Evolutionary conservation across 1,284 basidiomycete genomes (phyloP).

Genomic region (Puccinia hordei): DNA sequence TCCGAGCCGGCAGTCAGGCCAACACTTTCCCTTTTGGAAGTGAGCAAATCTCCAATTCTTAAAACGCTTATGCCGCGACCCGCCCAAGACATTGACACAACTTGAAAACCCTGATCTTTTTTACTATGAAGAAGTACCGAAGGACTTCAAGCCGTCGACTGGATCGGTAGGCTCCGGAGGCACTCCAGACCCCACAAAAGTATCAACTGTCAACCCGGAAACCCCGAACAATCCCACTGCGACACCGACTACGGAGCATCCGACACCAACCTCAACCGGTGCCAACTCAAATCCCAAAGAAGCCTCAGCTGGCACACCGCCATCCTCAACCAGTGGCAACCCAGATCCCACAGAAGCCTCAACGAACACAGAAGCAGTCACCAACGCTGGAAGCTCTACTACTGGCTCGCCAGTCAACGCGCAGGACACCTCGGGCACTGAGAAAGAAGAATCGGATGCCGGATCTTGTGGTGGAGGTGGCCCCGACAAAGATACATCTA

Average conservation of each 20-base stretch:
- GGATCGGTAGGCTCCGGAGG: not conserved
- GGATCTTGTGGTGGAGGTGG: too few species aligned
- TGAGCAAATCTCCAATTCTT: not conserved
- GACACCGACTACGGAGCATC: not conserved
- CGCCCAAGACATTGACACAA: too few species aligned
- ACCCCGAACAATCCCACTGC: not conserved
- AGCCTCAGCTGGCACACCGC: not conserved
- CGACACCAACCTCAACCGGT: not conserved
- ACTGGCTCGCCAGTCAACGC: too few species aligned
- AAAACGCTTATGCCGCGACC: not conserved
- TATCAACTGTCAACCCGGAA: too few species aligned
- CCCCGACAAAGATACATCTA: too few species aligned
- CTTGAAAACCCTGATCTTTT: too few species aligned
- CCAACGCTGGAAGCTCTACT: too few species aligned
- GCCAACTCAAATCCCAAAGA: not conserved
- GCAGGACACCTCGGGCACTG: too few species aligned
- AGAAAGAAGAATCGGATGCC: too few species aligned
- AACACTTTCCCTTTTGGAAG: constrained; percentile 43
- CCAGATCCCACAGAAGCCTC: not conserved
- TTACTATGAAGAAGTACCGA: too few species aligned
- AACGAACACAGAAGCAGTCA: not conserved
- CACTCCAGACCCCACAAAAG: too few species aligned
- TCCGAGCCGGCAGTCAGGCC: constrained; percentile 8
- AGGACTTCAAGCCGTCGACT: not conserved
- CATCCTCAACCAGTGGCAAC: too few species aligned